A percentile compares a stretch with the other conserved stretches of the same genome.
phyloP scores from a whole-genome alignment of 441 rosid genomes.

The Geranium incanum region DNA sequence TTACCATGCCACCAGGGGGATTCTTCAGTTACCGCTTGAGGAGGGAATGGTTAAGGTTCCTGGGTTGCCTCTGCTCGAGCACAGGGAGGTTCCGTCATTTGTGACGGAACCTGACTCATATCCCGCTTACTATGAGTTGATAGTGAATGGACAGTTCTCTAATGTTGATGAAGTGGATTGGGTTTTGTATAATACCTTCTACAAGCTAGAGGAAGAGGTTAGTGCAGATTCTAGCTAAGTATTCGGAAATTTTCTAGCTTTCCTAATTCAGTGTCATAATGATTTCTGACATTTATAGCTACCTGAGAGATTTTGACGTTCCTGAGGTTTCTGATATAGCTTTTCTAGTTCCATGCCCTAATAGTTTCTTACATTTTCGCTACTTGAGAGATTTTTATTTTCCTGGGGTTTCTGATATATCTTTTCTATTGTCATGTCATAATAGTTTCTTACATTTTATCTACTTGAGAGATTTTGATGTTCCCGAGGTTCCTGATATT shows the following conservation, averaged over 20 bases:
- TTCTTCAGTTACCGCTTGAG: neutral
- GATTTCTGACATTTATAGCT: too few species aligned
- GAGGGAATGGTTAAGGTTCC: neutral
- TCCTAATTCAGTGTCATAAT: neutral
- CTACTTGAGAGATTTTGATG: neutral
- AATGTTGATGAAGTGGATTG: neutral
- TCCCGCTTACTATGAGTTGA: neutral
- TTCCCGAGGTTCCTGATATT: neutral
- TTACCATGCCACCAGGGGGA: neutral
- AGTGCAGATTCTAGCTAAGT: neutral
- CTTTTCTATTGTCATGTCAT: too few species aligned
- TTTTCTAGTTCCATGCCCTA: neutral
- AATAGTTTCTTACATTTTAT: too few species aligned
- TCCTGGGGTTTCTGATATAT: too few species aligned
- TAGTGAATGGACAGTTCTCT: conserved; percentile 3
- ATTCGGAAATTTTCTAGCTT: neutral
- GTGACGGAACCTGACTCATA: neutral
- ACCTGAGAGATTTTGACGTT: neutral
- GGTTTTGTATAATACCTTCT: neutral
- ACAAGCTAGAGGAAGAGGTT: conserved; percentile 4
- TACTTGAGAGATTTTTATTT: neutral
- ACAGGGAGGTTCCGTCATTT: neutral
- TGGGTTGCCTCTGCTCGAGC: neutral
- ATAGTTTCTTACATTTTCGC: neutral
- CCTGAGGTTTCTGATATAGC: neutral